Conservation (phyloP, 345 rosid species). For the Mangifera indica region DNA sequence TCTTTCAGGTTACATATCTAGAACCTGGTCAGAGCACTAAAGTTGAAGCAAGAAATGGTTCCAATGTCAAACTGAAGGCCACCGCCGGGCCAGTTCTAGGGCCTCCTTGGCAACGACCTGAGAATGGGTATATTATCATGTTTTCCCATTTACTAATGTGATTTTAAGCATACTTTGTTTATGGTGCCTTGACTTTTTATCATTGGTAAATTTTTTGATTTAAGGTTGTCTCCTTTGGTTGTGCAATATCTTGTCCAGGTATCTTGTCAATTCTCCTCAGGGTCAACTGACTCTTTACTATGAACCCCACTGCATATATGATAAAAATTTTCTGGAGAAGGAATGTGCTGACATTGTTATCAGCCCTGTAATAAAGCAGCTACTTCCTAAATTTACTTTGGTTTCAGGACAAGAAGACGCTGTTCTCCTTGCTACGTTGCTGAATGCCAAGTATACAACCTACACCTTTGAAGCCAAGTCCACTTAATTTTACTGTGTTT, state of each 20-base stretch:
- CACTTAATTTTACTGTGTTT: conserved; percentile 4
- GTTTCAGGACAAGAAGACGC: conserved; percentile 98
- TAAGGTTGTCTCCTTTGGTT: background rate
- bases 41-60: conserved; percentile 46
- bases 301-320: conserved; percentile 85
- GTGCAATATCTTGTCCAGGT: conserved; percentile 38
- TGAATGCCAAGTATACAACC: conserved; percentile 65
- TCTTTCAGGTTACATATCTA: conserved; percentile 65
- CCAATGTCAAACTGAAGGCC: conserved; percentile 60
- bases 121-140: conserved; percentile 62
- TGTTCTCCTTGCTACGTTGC: conserved; percentile 71
- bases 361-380: conserved; percentile 89
- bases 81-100: conserved; percentile 91
- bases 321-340: conserved; percentile 50
- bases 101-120: conserved; percentile 99
- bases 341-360: conserved; percentile 78
- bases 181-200: background rate
- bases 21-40: conserved; percentile 72
- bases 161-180: conserved; percentile 8
- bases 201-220: background rate
- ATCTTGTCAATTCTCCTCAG: conserved; percentile 53
- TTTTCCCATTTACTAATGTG: conserved; percentile 11
- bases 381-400: conserved; percentile 80
- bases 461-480: conserved; percentile 6
- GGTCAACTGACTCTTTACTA: conserved; percentile 72